Evolutionary conservation across 179 eudicot genomes (phyloP), one percentile per base, ranked within the genome.

Genomic region (Actinidia arguta): DNA sequence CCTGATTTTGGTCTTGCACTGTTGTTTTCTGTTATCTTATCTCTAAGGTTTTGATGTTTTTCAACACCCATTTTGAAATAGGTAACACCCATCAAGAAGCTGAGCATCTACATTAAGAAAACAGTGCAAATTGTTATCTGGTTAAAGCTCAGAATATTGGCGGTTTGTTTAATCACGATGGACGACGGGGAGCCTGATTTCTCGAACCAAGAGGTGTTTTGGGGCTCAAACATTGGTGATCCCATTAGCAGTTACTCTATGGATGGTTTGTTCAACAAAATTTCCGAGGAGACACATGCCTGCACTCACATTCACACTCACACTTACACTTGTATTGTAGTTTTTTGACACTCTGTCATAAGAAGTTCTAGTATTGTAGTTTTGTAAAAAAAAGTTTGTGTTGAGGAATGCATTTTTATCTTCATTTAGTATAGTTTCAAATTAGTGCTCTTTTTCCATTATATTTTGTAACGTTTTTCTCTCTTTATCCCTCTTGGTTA

Each of bases 131-230:
- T 36, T 72, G n/a, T 48, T 25, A 63, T 73, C 73, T 52, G 54
- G 55, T 20, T 66, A 25, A 31, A 31, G 46, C 44, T 20, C 14
- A 4, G 6, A 47, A 44, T 42, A 22, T 79, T 20, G 59, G 64
- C 62, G 55, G 58, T 16, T 79, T 59, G 6, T 13, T 54, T 69
- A 24, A 48, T 71, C 67, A 74, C 39, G 51, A 89, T 95, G 95
- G 97, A 91, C 20, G 94, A 94, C 77, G 95, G 95, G 55, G 99
- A 97, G 87, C 88, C 95, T 66, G 97, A 94, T 55, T 94, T 95
- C 85, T 90, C 98, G 0, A 92, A 89, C 85, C 92, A 96, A 22
- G 94, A 95, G 68, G 78, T 95, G 80, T 85, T 93, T 27, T 77
- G 91, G 27, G 85, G 91, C 82, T 64, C 96, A 54, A 91, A 90